Evolutionary conservation across 2,329 filamentous ascomycete genomes (phyloP), one percentile per base, ranked within the genome.

Genomic region (Falciphora oryzae): DNA sequence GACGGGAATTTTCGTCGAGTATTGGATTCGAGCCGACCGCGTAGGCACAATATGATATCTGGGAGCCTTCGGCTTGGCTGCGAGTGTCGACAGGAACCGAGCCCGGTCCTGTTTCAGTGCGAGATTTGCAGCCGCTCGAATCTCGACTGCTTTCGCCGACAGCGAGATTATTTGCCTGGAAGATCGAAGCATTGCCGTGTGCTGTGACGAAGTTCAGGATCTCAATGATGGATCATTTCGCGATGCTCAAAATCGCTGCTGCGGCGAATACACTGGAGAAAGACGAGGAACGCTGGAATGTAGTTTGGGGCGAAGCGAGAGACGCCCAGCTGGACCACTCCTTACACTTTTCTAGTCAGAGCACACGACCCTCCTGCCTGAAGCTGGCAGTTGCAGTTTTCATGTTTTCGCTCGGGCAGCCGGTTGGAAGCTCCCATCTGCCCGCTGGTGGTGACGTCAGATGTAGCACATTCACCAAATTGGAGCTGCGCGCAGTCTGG

Each of bases 171-270:
- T 50, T 10, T 57, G 44, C 62, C 62, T 28, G 38, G 63, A 56
- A 50, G 28, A 35, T n/a, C 65, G 65, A 32, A 65, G 31, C 59
- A 61, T 61, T 35, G 6, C 61, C 14, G 53, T 29, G 4, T 4
- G 7, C 25, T 22, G 25, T 13, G 28, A 18, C 29, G 57, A 7
- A n/a, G 13, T 14, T 22, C 18, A 10, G 28, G 7, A n/a, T 31
- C 18, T 31, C 18, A 31, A 31, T 3, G 8, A 35, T 29, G 25
- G 18, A 59, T 31, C 7, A 31, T n/a, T 10, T 25, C 10, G 25
- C 4, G 22, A n/a, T n/a, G 18, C 22, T 53, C 10, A 2, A 11
- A 25, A 25, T 10, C 7, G 44, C 22, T 14, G 44, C 18, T 25
- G 44, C n/a, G 1, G 8, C 44, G 18, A 10, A 3, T 22, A 14